A percentile compares a stretch with the other conserved stretches of the same genome.
These are phyloP conservation scores for Anthostomella pinea DNA, from an alignment of 2,329 filamentous ascomycete species.

Conservation along the genomic window DNA sequence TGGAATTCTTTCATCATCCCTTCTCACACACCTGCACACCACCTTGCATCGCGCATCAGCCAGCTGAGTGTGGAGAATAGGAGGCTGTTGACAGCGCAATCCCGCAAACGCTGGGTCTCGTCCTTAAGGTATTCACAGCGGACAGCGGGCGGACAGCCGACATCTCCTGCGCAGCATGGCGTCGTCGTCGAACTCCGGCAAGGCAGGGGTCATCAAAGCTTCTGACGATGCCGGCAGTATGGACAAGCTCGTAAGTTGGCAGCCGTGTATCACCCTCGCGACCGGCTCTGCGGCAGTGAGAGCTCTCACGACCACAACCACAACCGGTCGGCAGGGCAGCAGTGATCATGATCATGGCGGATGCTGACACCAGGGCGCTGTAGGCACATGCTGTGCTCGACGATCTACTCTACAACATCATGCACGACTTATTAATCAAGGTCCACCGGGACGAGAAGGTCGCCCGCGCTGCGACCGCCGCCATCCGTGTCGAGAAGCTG, in stretches of 20 bases:
- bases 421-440: slow-evolving; percentile 71
- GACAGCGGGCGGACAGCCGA: slow-evolving; percentile 6
- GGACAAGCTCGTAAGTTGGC: slow-evolving; percentile 56
- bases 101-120: too few species aligned
- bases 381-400: slow-evolving; percentile 67
- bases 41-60: slow-evolving; percentile 6
- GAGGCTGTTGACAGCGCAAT: slow-evolving; percentile 11
- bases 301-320: background rate
- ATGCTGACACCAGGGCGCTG: slow-evolving; percentile 4
- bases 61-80: background rate
- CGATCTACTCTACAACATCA: slow-evolving; percentile 72
- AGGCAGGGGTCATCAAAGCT: slow-evolving; percentile 56
- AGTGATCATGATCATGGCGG: background rate
- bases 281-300: too few species aligned
- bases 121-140: too few species aligned
- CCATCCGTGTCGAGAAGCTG: slow-evolving; percentile 62
- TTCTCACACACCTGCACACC: slow-evolving; percentile 10
- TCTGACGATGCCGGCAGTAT: slow-evolving; percentile 50
- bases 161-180: slow-evolving; percentile 19
- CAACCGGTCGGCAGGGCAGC: slow-evolving; percentile 7
- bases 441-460: slow-evolving; percentile 77
- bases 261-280: slow-evolving; percentile 14
- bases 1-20: slow-evolving; percentile 23
- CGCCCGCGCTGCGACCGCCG: slow-evolving; percentile 63
- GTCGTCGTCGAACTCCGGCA: slow-evolving; percentile 19